Conservation (phyloP, 768 basidiomycete species). For the Lactarius deliciosus region DNA sequence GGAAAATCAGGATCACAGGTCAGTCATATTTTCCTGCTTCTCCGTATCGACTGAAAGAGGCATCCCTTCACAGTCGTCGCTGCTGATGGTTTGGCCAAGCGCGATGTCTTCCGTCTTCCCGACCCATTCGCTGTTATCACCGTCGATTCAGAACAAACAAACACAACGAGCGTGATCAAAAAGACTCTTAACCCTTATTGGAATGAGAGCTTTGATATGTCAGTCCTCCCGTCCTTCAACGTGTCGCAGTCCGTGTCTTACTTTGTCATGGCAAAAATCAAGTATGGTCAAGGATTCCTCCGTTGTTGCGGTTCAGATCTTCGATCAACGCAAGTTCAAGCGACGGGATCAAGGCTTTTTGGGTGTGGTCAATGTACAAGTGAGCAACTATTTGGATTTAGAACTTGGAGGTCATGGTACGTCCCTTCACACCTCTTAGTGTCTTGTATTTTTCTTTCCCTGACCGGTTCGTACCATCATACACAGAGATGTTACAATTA, state of each 20-base stretch:
- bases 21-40: constrained; percentile 27
- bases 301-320: constrained; percentile 96
- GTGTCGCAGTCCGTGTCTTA: constrained; percentile 18
- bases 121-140: constrained; percentile 99
- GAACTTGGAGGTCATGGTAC: constrained; percentile 93
- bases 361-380: constrained; percentile 94
- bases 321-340: constrained; percentile 99
- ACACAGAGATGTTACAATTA: constrained; percentile 84
- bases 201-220: constrained; percentile 99
- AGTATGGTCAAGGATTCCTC: constrained; percentile 98
- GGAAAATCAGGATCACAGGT: constrained; percentile 83
- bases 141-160: constrained; percentile 96
- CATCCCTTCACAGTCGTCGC: constrained; percentile 80
- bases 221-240: constrained; percentile 34
- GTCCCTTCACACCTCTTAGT: neutral
- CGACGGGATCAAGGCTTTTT: constrained; percentile 96
- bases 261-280: constrained; percentile 7
- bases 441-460: neutral
- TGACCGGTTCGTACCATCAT: neutral
- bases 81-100: constrained; percentile 89
- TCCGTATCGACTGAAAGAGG: neutral
- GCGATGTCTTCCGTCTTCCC: constrained; percentile 93
- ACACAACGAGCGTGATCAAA: constrained; percentile 96
- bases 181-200: constrained; percentile 94
- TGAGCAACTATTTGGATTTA: constrained; percentile 87